Evolutionary conservation across 345 rosid species (phyloP).

Genomic region (Kernera saxatilis): DNA sequence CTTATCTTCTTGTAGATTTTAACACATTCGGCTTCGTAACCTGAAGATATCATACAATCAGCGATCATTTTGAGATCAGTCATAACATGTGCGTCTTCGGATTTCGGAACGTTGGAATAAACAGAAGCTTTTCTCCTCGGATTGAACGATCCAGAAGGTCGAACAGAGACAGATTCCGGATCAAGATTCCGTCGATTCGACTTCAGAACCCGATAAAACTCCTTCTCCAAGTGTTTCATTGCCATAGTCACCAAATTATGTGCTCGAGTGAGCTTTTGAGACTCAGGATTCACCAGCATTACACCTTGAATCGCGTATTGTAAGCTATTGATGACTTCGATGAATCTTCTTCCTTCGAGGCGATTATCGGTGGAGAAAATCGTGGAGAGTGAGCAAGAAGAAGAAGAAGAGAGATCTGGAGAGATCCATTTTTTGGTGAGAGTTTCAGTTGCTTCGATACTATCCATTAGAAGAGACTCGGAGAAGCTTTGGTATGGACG

Average conservation of each 20-base stretch:
- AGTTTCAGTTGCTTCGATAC: constrained; percentile 40
- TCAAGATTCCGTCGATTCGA: constrained; percentile 45
- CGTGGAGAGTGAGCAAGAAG: constrained; percentile 22
- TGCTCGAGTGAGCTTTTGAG: constrained; percentile 50
- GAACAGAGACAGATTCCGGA: constrained; percentile 47
- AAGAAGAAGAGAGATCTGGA: not conserved
- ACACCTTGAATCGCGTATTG: constrained; percentile 62
- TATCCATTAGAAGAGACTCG: constrained; percentile 47
- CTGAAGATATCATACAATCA: constrained; percentile 79
- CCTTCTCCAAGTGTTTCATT: constrained; percentile 62
- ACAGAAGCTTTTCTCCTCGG: not conserved
- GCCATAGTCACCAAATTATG: constrained; percentile 52
- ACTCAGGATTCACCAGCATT: constrained; percentile 27
- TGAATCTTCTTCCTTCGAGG: constrained; percentile 45
- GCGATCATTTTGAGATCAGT: constrained; percentile 65
- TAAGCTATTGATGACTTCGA: constrained; percentile 40
- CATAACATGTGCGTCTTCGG: constrained; percentile 41
- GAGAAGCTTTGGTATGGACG: constrained; percentile 45
- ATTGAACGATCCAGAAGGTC: constrained; percentile 20
- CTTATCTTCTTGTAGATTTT: constrained; percentile 51
- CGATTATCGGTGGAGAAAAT: constrained; percentile 46
- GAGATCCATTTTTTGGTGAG: constrained; percentile 41
- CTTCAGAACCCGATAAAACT: constrained; percentile 59
- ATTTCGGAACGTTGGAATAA: constrained; percentile 13
- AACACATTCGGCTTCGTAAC: constrained; percentile 66